Percentiles rank a stretch among this genome's conserved stretches.
Evolutionary conservation across 257 asterid species (phyloP).

Genomic region (Solanum acaule): DNA sequence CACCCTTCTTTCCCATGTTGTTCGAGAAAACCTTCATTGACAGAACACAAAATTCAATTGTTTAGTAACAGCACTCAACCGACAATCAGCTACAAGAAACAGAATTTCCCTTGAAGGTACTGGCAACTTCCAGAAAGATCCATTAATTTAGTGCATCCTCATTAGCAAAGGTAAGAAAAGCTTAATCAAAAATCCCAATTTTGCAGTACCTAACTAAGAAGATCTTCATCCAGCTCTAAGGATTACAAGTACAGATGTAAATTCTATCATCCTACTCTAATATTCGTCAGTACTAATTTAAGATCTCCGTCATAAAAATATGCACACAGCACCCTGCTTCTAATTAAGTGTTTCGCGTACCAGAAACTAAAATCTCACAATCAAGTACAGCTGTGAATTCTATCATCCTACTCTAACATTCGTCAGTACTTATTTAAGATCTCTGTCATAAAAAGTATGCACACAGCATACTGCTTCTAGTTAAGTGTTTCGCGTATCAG

Average conservation of each 20-base stretch:
- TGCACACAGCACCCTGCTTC: not conserved
- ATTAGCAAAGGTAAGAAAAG: not conserved
- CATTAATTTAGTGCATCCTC: not conserved
- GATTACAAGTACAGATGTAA: not conserved
- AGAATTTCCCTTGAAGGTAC: not conserved
- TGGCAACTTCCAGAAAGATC: not conserved
- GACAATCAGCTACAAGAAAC: not conserved
- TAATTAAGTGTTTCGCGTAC: not conserved
- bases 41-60: not conserved
- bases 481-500: not conserved
- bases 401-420: not conserved
- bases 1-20: slow-evolving; percentile 85
- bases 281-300: not conserved
- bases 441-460: not conserved
- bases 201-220: not conserved
- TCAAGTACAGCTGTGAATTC: not conserved
- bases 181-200: not conserved
- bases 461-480: not conserved
- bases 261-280: not conserved
- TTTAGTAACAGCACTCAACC: not conserved
- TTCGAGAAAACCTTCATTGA: slow-evolving; percentile 59
- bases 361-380: not conserved
- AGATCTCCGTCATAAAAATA: not conserved
- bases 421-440: not conserved
- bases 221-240: not conserved